These are phyloP conservation scores for Auriculariales sp. DNA, from an alignment of 768 basidiomycete species.

Conservation along the genomic window DNA sequence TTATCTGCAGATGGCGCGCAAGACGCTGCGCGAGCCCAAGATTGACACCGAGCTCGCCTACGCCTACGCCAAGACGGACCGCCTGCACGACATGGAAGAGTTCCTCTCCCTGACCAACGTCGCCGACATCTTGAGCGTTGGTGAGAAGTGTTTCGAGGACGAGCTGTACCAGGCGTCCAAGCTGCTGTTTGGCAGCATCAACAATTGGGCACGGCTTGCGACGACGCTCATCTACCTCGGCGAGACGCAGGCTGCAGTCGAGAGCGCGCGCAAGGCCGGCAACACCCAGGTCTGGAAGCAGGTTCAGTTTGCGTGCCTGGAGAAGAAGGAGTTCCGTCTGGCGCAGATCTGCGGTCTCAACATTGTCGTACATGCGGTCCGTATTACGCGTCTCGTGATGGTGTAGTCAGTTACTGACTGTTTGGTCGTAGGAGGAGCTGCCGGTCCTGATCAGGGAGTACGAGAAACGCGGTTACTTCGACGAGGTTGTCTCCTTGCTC, in stretches of 20 bases:
- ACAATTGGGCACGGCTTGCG: conserved; percentile 95
- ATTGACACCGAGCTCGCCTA: conserved; percentile 98
- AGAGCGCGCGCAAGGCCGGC: conserved; percentile 97
- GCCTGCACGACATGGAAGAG: conserved; percentile 98
- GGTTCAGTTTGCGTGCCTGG: conserved; percentile 95
- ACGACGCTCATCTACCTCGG: conserved; percentile 97
- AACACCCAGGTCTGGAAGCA: conserved; percentile 99
- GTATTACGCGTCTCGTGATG: conserved; percentile 8
- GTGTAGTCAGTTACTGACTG: conserved; percentile 3
- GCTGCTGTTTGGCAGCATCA: conserved; percentile 89
- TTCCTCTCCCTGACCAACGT: conserved; percentile 98
- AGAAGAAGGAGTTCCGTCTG: conserved; percentile 92
- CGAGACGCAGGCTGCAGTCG: conserved; percentile 95
- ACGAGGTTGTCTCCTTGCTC: conserved; percentile 79
- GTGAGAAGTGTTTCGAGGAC: conserved; percentile 99
- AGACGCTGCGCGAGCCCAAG: conserved; percentile 88
- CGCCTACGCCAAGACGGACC: conserved; percentile 81
- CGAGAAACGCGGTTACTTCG: conserved; percentile 84
- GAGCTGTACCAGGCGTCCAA: conserved; percentile 96
- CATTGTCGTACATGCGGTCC: conserved; percentile 78
- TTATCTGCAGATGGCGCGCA: conserved; percentile 97
- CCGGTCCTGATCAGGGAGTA: conserved; percentile 63
- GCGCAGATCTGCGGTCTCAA: conserved; percentile 99
- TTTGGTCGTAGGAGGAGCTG: conserved; percentile 51
- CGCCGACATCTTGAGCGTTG: conserved; percentile 89